Conservation (phyloP, 306 rosid genomes). For the Prunus davidiana region DNA sequence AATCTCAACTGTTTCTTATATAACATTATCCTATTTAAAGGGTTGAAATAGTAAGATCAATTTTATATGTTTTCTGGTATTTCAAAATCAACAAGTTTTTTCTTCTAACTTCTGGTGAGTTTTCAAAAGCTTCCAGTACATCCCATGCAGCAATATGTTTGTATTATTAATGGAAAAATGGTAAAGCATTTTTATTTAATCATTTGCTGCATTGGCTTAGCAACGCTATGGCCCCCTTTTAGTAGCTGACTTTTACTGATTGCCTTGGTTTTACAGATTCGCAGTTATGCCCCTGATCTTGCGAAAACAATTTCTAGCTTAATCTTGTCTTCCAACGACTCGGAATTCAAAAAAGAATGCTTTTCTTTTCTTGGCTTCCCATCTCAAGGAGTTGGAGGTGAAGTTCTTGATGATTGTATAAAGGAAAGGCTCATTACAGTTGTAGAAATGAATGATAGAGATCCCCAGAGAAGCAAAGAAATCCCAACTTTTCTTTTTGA, state of each 20-base stretch:
- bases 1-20: neutral
- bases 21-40: neutral
- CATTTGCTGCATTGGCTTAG: neutral
- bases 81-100: neutral
- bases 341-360: constrained; percentile 69
- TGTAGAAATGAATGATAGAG: constrained; percentile 64
- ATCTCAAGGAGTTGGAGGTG: constrained; percentile 47
- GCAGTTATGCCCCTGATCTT: constrained; percentile 76
- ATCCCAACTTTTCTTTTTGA: constrained; percentile 56
- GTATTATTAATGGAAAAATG: neutral
- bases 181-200: neutral
- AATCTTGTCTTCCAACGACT: constrained; percentile 65
- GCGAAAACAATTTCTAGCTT: constrained; percentile 83
- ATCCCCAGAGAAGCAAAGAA: constrained; percentile 51
- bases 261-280: constrained; percentile 51
- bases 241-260: constrained; percentile 10
- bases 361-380: constrained; percentile 76
- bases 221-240: neutral
- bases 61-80: neutral
- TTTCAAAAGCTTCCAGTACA: neutral
- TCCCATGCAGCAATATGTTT: neutral
- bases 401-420: constrained; percentile 52
- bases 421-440: constrained; percentile 61
- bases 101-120: neutral
- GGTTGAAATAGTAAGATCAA: neutral